A percentile compares a stretch with the other conserved stretches of the same genome.
These are phyloP conservation scores for Leishmania guyanensis DNA, from an alignment of 208 protist genomes.

Conservation along the genomic window DNA sequence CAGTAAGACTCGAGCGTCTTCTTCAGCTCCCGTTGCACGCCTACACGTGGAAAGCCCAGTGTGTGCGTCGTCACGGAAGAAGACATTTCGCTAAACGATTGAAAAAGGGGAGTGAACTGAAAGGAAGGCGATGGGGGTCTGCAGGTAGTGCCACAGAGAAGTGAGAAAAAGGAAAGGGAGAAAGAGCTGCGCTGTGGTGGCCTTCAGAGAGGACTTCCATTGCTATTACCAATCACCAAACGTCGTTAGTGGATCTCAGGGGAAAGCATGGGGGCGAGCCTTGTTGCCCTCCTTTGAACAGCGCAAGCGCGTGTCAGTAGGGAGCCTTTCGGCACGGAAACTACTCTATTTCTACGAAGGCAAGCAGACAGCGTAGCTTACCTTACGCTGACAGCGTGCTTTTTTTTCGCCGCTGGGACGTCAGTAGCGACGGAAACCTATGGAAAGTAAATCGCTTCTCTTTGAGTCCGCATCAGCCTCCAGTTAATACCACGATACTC, in stretches of 20 bases:
- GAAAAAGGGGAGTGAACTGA: not conserved
- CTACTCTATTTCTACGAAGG: not conserved
- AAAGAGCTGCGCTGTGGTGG: not conserved
- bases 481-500: not conserved
- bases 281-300: not conserved
- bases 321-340: too few species aligned
- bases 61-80: slow-evolving; percentile 45
- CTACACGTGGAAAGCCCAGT: slow-evolving; percentile 87
- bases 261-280: not conserved
- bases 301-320: not conserved
- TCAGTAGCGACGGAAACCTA: not conserved
- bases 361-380: not conserved
- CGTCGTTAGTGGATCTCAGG: not conserved
- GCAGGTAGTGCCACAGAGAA: not conserved
- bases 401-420: not conserved
- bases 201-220: not conserved
- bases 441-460: too few species aligned
- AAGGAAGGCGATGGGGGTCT: not conserved
- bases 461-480: not conserved
- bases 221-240: not conserved
- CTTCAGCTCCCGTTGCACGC: slow-evolving; percentile 38
- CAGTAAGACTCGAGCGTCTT: slow-evolving; percentile 85
- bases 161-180: not conserved
- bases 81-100: not conserved
- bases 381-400: not conserved